phyloP scores from a whole-genome alignment of 441 rosid species.

The Dalechampia spathulata region DNA sequence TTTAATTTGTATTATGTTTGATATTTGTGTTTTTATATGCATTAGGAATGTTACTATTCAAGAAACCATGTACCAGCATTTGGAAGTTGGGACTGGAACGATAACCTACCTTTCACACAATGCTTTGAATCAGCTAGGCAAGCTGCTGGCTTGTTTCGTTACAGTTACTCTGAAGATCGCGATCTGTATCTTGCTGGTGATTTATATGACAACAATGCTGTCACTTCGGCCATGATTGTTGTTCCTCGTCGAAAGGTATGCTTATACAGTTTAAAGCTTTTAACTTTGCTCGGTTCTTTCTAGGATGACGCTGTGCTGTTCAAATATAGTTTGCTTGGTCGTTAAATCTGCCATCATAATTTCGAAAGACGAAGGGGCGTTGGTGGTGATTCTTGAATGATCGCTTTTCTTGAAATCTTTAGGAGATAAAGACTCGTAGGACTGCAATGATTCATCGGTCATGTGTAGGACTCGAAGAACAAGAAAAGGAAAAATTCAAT shows the following conservation, averaged over 20 bases:
- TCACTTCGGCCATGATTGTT: conserved; percentile 82
- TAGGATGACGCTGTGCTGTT: too few relatives aligned
- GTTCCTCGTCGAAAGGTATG: conserved; percentile 73
- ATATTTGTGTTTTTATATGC: not conserved
- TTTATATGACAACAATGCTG: conserved; percentile 65
- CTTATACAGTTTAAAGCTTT: too few relatives aligned
- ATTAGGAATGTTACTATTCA: conserved; percentile 35
- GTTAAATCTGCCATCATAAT: too few relatives aligned
- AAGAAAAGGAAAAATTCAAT: too few relatives aligned
- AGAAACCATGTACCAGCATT: conserved; percentile 83
- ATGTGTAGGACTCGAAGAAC: too few relatives aligned
- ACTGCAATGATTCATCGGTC: too few relatives aligned
- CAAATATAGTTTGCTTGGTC: too few relatives aligned
- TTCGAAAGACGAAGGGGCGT: too few relatives aligned
- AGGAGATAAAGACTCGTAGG: not conserved
- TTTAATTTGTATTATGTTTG: not conserved
- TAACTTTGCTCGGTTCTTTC: too few relatives aligned
- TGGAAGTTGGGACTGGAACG: conserved; percentile 99
- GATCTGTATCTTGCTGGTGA: conserved; percentile 90
- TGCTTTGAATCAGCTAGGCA: conserved; percentile 82
- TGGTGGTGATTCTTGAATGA: not conserved
- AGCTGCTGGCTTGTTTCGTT: conserved; percentile 56
- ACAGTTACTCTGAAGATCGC: conserved; percentile 62
- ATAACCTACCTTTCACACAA: conserved; percentile 72
- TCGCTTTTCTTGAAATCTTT: too few relatives aligned